phyloP scores from a whole-genome alignment of 371 early-diverging fungal genomes.

The Zychaea mexicana region DNA sequence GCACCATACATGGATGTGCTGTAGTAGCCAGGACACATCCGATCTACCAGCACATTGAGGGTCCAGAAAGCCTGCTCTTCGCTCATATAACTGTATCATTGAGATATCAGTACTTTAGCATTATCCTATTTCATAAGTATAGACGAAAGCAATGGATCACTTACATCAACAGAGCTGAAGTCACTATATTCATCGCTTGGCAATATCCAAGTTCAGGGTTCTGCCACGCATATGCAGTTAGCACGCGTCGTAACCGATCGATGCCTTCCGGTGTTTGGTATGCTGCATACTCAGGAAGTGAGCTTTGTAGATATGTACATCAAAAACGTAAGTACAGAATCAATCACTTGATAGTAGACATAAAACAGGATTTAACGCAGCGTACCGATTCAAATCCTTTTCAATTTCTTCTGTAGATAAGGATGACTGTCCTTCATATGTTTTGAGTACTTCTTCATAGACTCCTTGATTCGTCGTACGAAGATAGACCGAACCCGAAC shows the following conservation, averaged over 20 bases:
- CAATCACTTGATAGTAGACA: no score
- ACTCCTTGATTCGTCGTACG: slow-evolving; percentile 85
- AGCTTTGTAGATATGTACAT: slow-evolving; percentile 31
- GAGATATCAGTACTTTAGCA: slow-evolving; percentile 10
- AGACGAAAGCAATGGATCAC: not conserved
- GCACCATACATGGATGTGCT: slow-evolving; percentile 98
- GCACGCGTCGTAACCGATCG: slow-evolving; percentile 84
- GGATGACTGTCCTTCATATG: slow-evolving; percentile 65
- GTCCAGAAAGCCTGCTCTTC: slow-evolving; percentile 98
- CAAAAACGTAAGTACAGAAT: no score
- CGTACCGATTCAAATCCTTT: slow-evolving; percentile 89
- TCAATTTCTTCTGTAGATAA: slow-evolving; percentile 94
- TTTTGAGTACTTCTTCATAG: slow-evolving; percentile 76
- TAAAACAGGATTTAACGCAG: no score
- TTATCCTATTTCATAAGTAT: no score
- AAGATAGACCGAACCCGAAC: slow-evolving; percentile 88
- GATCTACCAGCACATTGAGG: slow-evolving; percentile 85
- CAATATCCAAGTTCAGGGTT: slow-evolving; percentile 96
- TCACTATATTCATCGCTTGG: slow-evolving; percentile 98
- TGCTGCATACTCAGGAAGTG: slow-evolving; percentile 91
- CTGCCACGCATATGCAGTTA: slow-evolving; percentile 84
- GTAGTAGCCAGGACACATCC: slow-evolving; percentile 93
- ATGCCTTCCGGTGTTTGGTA: slow-evolving; percentile 94
- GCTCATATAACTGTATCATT: slow-evolving; percentile 70
- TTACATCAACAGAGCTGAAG: slow-evolving; percentile 86